These are phyloP conservation scores for Tagetes erecta DNA, from an alignment of 129 eudicot species.

Conservation along the genomic window DNA sequence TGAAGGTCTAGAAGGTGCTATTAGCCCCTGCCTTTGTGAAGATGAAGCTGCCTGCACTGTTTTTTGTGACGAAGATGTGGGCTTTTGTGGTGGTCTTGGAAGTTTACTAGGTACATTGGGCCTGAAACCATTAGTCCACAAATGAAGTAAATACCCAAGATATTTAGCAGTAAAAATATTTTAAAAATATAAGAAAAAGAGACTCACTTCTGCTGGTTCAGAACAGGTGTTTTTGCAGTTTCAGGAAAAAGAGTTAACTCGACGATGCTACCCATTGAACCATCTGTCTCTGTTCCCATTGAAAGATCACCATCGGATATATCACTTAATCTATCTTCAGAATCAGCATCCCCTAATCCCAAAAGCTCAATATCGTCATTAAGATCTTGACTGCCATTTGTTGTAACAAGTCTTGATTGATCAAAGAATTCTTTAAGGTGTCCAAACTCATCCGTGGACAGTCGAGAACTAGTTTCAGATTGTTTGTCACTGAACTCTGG, in stretches of 20 bases:
- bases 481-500: slow-evolving; percentile 69
- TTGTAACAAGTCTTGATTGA: slow-evolving; percentile 45
- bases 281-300: slow-evolving; percentile 90
- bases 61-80: slow-evolving; percentile 42
- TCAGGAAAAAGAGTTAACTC: slow-evolving; percentile 85
- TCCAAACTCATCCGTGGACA: slow-evolving; percentile 46
- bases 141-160: neutral
- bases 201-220: slow-evolving; percentile 56
- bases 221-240: slow-evolving; percentile 44
- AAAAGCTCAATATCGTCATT: slow-evolving; percentile 64
- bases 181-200: neutral
- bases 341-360: slow-evolving; percentile 75
- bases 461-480: slow-evolving; percentile 62
- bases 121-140: slow-evolving; percentile 41
- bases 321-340: slow-evolving; percentile 82
- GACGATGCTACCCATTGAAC: slow-evolving; percentile 62
- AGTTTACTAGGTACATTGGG: slow-evolving; percentile 45
- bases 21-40: slow-evolving; percentile 36
- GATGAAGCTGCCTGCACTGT: neutral
- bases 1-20: slow-evolving; percentile 56
- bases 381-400: slow-evolving; percentile 24
- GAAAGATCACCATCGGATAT: slow-evolving; percentile 92
- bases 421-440: slow-evolving; percentile 47
- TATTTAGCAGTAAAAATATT: neutral
- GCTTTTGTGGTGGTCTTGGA: slow-evolving; percentile 60